Evolutionary conservation across 495 filamentous ascomycete genomes (phyloP).

Genomic region (Aspergillus indologenus): DNA sequence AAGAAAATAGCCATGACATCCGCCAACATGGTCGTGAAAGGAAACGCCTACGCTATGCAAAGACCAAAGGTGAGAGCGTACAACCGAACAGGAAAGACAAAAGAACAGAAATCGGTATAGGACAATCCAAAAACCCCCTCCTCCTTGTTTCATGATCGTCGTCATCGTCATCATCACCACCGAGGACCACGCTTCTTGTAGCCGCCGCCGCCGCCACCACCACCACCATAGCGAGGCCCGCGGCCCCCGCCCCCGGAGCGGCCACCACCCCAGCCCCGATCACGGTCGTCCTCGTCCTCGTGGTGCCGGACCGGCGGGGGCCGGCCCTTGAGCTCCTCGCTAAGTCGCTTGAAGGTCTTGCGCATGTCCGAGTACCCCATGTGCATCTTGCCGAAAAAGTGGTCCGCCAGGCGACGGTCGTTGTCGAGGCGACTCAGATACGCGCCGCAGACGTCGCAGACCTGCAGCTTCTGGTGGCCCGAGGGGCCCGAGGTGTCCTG

Average conservation of each 20-base stretch:
- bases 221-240: slow-evolving; percentile 38
- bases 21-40: slow-evolving; percentile 18
- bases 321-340: slow-evolving; percentile 77
- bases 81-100: slow-evolving; percentile 20
- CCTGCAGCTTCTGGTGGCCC: slow-evolving; percentile 96
- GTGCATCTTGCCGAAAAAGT: slow-evolving; percentile 99
- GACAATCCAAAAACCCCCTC: background rate
- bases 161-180: slow-evolving; percentile 27
- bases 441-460: slow-evolving; percentile 96
- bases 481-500: slow-evolving; percentile 86
- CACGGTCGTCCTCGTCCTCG: slow-evolving; percentile 53
- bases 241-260: slow-evolving; percentile 36
- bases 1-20: slow-evolving; percentile 13
- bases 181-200: slow-evolving; percentile 43
- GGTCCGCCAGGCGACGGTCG: slow-evolving; percentile 87
- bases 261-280: slow-evolving; percentile 53
- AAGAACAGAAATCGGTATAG: slow-evolving; percentile 16
- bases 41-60: slow-evolving; percentile 52
- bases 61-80: slow-evolving; percentile 9
- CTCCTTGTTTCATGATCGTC: background rate
- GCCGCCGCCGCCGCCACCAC: slow-evolving; percentile 34
- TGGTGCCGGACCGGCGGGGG: slow-evolving; percentile 56
- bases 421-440: slow-evolving; percentile 92
- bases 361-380: slow-evolving; percentile 97
- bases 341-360: slow-evolving; percentile 80